These are phyloP conservation scores for Apophysomyces sp. DNA, from an alignment of 371 early-diverging fungal genomes.

Conservation along the genomic window DNA sequence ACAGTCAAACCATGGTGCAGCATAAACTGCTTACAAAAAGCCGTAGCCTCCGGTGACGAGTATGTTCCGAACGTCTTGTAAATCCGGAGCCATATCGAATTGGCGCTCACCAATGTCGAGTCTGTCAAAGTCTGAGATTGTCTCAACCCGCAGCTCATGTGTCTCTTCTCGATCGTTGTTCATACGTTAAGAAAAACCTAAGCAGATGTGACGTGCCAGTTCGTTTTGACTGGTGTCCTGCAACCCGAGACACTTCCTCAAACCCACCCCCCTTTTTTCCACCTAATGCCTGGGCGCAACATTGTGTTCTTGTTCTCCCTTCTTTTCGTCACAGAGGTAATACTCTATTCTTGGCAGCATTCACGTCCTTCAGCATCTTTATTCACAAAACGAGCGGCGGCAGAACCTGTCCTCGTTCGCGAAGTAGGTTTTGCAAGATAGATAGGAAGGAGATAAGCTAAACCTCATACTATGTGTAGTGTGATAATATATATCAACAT, in stretches of 20 bases:
- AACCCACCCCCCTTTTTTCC: neutral
- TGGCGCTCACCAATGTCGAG: conserved; percentile 47
- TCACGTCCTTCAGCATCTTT: neutral
- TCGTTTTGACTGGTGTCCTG: neutral
- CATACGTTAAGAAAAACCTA: neutral
- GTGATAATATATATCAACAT: conserved; percentile 52
- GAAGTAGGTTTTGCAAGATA: neutral
- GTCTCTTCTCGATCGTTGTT: neutral
- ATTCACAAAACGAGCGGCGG: neutral
- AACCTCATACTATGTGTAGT: conserved; percentile 24
- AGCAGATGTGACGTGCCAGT: neutral
- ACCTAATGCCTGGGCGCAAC: neutral
- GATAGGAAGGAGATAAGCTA: neutral
- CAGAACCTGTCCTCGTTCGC: neutral
- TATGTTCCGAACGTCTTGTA: conserved; percentile 50
- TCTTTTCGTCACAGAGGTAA: neutral
- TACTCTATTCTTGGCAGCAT: neutral
- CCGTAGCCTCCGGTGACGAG: conserved; percentile 88
- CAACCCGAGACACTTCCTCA: neutral
- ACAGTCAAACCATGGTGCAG: neutral
- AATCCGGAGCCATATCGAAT: conserved; percentile 27
- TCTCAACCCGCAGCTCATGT: conserved; percentile 25
- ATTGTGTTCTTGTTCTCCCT: neutral
- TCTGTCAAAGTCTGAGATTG: conserved; percentile 37
- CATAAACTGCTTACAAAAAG: conserved; percentile 66